Percentiles rank a stretch among this genome's conserved stretches.
Evolutionary conservation across 352 stramenopile genomes (phyloP).

Genomic region (Pythium sp.): DNA sequence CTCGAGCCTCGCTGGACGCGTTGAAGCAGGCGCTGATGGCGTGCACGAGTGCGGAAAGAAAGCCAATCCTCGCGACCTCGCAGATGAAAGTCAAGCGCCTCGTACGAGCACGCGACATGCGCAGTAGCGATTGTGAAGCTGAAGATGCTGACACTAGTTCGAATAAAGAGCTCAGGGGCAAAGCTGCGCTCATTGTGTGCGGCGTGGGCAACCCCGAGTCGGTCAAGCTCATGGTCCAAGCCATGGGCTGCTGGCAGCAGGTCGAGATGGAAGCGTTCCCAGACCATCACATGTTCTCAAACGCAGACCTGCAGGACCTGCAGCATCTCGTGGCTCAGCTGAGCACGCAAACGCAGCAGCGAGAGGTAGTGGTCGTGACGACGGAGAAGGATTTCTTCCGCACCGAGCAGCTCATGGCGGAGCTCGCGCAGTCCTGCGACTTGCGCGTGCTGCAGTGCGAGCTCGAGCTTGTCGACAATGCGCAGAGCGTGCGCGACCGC

Average conservation of each 20-base stretch:
- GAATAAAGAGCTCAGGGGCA: conserved; percentile 15
- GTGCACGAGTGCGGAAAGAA: conserved; percentile 9
- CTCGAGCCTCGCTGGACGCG: conserved; percentile 7
- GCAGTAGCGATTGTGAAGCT: background rate
- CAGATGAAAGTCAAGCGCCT: conserved; percentile 42
- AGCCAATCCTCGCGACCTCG: conserved; percentile 45
- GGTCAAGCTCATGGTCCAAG: conserved; percentile 40
- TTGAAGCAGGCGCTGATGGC: conserved; percentile 20
- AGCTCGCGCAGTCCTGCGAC: conserved; percentile 13
- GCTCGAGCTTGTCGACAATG: conserved; percentile 36
- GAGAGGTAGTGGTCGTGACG: conserved; percentile 44
- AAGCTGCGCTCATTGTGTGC: conserved; percentile 42
- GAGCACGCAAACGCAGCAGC: background rate
- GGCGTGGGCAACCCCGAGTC: conserved; percentile 70
- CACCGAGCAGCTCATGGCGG: background rate
- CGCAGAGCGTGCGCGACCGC: background rate
- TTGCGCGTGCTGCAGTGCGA: conserved; percentile 36
- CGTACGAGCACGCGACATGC: conserved; percentile 10
- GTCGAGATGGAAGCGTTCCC: conserved; percentile 52
- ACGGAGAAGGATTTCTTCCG: conserved; percentile 64
- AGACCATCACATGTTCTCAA: conserved; percentile 56
- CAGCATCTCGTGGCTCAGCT: conserved; percentile 14
- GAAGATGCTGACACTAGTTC: background rate
- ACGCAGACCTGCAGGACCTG: conserved; percentile 34
- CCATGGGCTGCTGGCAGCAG: conserved; percentile 24